These are phyloP conservation scores for Sphaerulina populicola DNA, from an alignment of 2,329 filamentous ascomycete species.

Conservation along the genomic window DNA sequence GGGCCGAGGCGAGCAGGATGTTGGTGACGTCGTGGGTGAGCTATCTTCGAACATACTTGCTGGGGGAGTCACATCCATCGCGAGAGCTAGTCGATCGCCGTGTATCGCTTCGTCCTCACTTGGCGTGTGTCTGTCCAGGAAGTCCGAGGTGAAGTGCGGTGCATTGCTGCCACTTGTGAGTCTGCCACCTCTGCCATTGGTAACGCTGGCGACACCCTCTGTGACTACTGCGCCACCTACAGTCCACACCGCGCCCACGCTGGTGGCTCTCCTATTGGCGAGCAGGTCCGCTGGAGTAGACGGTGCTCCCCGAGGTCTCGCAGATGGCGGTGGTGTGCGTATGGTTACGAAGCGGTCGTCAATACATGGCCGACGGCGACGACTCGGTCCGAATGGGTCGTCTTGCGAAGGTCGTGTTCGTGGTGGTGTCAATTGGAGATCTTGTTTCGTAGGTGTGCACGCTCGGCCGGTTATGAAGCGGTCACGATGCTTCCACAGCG, in stretches of 20 bases:
- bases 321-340: conserved; percentile 6
- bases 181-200: conserved; percentile 56
- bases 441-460: conserved; percentile 26
- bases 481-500: conserved; percentile 38
- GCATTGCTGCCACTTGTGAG: conserved; percentile 66
- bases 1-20: conserved; percentile 5
- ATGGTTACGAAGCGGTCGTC: conserved; percentile 23
- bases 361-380: conserved; percentile 13
- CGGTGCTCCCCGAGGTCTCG: conserved; percentile 5
- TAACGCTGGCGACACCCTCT: conserved; percentile 33
- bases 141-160: conserved; percentile 52
- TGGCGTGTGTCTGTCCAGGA: conserved; percentile 37
- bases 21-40: conserved; percentile 27
- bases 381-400: conserved; percentile 27
- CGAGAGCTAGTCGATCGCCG: conserved; percentile 65
- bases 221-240: conserved; percentile 55
- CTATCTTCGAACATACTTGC: conserved; percentile 52
- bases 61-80: conserved; percentile 67
- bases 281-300: conserved; percentile 1
- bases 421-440: background rate
- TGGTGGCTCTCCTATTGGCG: conserved; percentile 37
- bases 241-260: conserved; percentile 64
- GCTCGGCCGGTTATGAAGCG: conserved; percentile 47
- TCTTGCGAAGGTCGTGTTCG: background rate
- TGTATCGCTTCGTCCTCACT: conserved; percentile 45